Evolutionary conservation across 73 alveolate genomes (phyloP).

Genomic region (Symbiodinium pilosum): DNA sequence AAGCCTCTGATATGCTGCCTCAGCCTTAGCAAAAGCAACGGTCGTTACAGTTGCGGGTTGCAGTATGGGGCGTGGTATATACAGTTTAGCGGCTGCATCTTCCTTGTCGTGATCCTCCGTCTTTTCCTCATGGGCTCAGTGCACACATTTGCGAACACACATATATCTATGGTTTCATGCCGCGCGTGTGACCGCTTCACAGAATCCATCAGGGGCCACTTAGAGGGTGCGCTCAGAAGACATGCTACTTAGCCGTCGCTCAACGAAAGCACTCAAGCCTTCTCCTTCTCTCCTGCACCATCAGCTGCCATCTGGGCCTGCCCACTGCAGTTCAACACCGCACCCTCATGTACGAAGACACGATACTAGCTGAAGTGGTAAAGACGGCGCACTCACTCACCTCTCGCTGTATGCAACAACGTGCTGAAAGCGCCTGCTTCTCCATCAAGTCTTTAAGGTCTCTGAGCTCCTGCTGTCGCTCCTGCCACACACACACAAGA

Average conservation of each 20-base stretch:
- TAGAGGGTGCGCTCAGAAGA: too few relatives aligned
- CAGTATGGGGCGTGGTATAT: not conserved
- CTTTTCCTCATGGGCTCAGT: not conserved
- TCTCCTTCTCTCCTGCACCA: conserved; percentile 76
- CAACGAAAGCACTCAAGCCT: too few relatives aligned
- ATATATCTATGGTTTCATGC: not conserved
- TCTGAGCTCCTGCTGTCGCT: conserved; percentile 91
- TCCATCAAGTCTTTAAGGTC: conserved; percentile 74
- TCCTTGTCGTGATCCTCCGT: conserved; percentile 5
- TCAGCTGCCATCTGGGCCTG: conserved; percentile 91
- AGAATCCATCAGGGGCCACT: too few relatives aligned
- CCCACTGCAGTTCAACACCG: too few relatives aligned
- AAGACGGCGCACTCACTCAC: too few relatives aligned
- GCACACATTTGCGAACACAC: not conserved
- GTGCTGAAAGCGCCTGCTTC: conserved; percentile 78
- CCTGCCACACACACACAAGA: conserved; percentile 11
- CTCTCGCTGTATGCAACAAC: too few relatives aligned
- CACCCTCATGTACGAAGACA: too few relatives aligned
- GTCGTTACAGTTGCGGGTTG: not conserved
- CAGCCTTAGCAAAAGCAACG: not conserved
- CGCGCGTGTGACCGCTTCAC: too few relatives aligned
- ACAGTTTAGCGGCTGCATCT: not conserved
- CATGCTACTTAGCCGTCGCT: too few relatives aligned
- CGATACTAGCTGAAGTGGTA: too few relatives aligned
- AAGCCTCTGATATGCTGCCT: conserved; percentile 72